Conservation (phyloP, 345 rosid genomes). For the Eucalyptus urophylla region DNA sequence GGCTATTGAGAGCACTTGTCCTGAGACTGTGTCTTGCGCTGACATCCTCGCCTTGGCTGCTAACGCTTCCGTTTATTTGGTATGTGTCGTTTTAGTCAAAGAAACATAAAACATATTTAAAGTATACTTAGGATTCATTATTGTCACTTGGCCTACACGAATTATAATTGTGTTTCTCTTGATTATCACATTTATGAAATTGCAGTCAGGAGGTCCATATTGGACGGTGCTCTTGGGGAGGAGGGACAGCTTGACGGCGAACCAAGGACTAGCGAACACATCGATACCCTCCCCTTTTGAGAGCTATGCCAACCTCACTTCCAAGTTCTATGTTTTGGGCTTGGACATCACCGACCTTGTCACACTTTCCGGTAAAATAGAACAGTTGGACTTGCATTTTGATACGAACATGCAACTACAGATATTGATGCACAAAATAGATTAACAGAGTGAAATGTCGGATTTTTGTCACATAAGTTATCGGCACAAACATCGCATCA, state of each 20-base stretch:
- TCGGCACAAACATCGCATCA: background rate
- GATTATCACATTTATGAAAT: background rate
- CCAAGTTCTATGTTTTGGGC: slow-evolving; percentile 46
- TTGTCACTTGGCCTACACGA: background rate
- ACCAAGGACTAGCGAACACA: slow-evolving; percentile 23
- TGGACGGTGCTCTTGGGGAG: slow-evolving; percentile 65
- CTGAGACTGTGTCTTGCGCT: slow-evolving; percentile 66
- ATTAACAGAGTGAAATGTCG: no score
- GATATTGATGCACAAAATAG: no score
- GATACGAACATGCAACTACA: no score
- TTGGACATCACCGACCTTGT: slow-evolving; percentile 56
- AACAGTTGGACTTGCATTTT: no score
- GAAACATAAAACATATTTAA: background rate
- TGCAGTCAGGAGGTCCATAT: slow-evolving; percentile 64
- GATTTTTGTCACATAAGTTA: no score
- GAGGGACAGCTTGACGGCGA: slow-evolving; percentile 58
- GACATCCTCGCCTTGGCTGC: slow-evolving; percentile 64
- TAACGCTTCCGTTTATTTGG: slow-evolving; percentile 49
- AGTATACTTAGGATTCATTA: background rate
- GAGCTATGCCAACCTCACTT: slow-evolving; percentile 18
- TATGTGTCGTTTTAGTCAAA: background rate
- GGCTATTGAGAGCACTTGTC: slow-evolving; percentile 51
- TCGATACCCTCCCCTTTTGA: slow-evolving; percentile 49
- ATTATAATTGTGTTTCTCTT: background rate
- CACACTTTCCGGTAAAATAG: slow-evolving; percentile 47